phyloP scores from a whole-genome alignment of 208 protist genomes.

The Trypanosoma cruzi region DNA sequence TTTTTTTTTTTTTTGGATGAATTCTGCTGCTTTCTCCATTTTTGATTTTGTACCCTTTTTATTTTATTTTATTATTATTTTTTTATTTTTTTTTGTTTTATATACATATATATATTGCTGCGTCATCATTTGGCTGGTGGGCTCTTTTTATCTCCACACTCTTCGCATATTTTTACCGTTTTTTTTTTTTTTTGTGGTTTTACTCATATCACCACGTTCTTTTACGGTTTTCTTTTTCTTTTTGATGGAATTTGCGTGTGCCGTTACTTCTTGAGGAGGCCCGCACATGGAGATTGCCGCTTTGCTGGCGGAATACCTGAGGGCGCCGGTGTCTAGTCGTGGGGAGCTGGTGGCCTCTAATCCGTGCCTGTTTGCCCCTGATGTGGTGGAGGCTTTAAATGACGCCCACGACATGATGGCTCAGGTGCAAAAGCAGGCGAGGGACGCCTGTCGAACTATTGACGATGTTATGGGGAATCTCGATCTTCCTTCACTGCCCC shows the following conservation, averaged over 20 bases:
- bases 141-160: neutral
- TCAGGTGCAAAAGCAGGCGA: slow-evolving; percentile 34
- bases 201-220: neutral
- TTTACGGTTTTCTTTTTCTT: neutral
- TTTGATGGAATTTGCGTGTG: neutral
- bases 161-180: neutral
- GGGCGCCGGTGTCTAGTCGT: slow-evolving; percentile 4
- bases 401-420: slow-evolving; percentile 37
- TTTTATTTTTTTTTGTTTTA: neutral
- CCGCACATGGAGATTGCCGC: slow-evolving; percentile 18
- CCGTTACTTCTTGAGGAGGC: neutral
- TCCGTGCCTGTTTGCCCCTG: slow-evolving; percentile 28
- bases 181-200: neutral
- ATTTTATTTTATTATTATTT: neutral
- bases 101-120: neutral
- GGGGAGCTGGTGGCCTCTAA: slow-evolving; percentile 21
- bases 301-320: slow-evolving; percentile 39
- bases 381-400: slow-evolving; percentile 44
- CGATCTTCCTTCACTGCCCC: slow-evolving; percentile 35
- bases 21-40: neutral
- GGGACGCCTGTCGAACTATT: slow-evolving; percentile 41
- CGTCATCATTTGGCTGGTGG: neutral
- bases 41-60: neutral
- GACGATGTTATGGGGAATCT: slow-evolving; percentile 43
- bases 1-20: slow-evolving; percentile 6